Evolutionary conservation across 257 asterid species (phyloP).

Genomic region (Solanum piurae): DNA sequence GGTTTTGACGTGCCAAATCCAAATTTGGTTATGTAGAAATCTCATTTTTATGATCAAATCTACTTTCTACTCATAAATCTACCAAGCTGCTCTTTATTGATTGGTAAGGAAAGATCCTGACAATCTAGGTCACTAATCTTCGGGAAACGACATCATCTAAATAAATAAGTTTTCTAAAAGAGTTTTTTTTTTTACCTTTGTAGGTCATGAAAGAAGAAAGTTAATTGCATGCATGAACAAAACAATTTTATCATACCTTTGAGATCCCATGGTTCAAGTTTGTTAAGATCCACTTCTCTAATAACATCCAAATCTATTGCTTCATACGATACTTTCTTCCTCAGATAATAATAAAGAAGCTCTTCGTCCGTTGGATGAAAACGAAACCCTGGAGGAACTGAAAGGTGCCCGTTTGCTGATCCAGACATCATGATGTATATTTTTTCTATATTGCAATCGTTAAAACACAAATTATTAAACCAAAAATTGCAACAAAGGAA

Average conservation of each 20-base stretch:
- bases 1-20: background rate
- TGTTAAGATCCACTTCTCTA: conserved; percentile 79
- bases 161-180: background rate
- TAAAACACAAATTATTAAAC: background rate
- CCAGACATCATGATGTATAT: conserved; percentile 22
- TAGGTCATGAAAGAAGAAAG: background rate
- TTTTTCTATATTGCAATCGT: background rate
- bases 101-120: background rate
- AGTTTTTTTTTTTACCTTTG: background rate
- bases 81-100: background rate
- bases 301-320: conserved; percentile 72
- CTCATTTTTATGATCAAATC: background rate
- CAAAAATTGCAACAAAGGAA: background rate
- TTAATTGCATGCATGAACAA: background rate
- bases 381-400: conserved; percentile 83
- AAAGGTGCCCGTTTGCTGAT: conserved; percentile 16
- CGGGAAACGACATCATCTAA: background rate
- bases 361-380: conserved; percentile 91
- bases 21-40: background rate
- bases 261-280: conserved; percentile 93
- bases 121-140: background rate
- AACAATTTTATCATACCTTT: conserved; percentile 30
- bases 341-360: conserved; percentile 58
- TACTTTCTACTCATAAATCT: background rate
- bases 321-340: conserved; percentile 72